Conservation (phyloP, 2,329 filamentous ascomycete species). For the Fusarium circinatum region DNA sequence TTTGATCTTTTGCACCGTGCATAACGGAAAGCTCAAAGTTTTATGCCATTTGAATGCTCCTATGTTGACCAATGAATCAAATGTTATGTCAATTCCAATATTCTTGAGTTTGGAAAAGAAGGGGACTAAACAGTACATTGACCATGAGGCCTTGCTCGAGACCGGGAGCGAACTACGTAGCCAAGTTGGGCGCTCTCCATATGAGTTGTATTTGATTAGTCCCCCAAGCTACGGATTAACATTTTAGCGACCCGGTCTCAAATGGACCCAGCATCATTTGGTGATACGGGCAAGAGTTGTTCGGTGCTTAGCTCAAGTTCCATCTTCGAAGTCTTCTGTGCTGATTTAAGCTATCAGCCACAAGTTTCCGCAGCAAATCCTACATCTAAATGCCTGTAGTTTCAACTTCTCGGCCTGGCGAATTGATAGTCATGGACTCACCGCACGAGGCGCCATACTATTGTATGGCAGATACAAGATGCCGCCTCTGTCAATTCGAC, state of each 20-base stretch:
- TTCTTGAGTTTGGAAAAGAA: background rate
- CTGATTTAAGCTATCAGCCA: accelerated
- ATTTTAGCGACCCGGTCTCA: background rate
- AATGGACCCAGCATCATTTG: background rate
- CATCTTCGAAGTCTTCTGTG: background rate
- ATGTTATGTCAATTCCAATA: too few species aligned
- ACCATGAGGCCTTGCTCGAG: background rate
- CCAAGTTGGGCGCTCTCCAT: background rate
- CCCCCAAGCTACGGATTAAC: too few species aligned
- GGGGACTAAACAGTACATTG: background rate
- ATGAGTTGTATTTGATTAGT: too few species aligned
- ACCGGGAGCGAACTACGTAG: background rate
- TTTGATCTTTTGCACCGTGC: background rate
- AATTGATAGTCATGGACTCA: background rate
- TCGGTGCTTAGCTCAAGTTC: background rate
- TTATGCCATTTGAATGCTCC: accelerated
- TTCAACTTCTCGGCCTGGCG: background rate
- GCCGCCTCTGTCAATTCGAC: background rate
- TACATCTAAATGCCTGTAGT: too few species aligned
- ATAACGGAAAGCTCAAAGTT: background rate
- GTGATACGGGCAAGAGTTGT: background rate
- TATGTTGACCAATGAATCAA: too few species aligned
- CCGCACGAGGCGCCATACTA: background rate
- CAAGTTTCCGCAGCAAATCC: too few species aligned
- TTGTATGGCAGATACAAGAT: background rate